phyloP scores from a whole-genome alignment of 2,329 filamentous ascomycete genomes.

The Clonostachys rosea region DNA sequence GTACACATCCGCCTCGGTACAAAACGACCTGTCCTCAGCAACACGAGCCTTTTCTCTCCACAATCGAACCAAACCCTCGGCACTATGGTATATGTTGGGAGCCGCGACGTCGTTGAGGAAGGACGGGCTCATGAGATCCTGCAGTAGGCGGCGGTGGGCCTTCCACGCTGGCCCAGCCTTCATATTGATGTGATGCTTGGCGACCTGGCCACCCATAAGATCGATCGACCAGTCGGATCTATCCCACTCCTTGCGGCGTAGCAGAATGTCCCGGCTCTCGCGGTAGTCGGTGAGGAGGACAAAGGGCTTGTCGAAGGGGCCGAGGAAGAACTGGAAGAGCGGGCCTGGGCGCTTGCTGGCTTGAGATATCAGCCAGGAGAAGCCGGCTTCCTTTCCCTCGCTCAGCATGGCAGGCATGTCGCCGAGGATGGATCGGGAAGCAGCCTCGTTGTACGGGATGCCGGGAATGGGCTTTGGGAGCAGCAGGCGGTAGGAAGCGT shows the following conservation, averaged over 20 bases:
- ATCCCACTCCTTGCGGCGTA: slow-evolving; percentile 38
- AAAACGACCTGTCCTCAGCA: slow-evolving; percentile 13
- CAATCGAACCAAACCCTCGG: slow-evolving; percentile 19
- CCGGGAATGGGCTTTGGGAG: slow-evolving; percentile 36
- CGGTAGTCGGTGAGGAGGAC: slow-evolving; percentile 32
- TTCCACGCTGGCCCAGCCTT: slow-evolving; percentile 21
- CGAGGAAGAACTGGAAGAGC: slow-evolving; percentile 40
- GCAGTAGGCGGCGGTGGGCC: slow-evolving; percentile 22
- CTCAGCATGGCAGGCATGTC: slow-evolving; percentile 23
- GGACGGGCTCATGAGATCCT: slow-evolving; percentile 27
- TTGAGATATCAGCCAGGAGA: slow-evolving; percentile 9
- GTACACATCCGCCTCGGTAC: slow-evolving; percentile 20
- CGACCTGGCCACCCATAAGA: slow-evolving; percentile 21
- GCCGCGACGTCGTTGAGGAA: slow-evolving; percentile 25
- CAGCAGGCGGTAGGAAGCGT: slow-evolving; percentile 3
- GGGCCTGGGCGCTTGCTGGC: slow-evolving; percentile 20
- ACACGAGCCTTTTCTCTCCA: slow-evolving; percentile 22
- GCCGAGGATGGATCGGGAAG: slow-evolving; percentile 28
- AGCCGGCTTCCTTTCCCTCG: not conserved
- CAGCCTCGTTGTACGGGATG: slow-evolving; percentile 36
- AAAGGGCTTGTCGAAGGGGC: slow-evolving; percentile 31
- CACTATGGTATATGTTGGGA: slow-evolving; percentile 23
- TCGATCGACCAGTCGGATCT: slow-evolving; percentile 24
- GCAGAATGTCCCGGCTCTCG: slow-evolving; percentile 37
- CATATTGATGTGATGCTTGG: slow-evolving; percentile 23